Conservation (phyloP, 2,329 filamentous ascomycete genomes). For the Aureobasidium sp. region DNA sequence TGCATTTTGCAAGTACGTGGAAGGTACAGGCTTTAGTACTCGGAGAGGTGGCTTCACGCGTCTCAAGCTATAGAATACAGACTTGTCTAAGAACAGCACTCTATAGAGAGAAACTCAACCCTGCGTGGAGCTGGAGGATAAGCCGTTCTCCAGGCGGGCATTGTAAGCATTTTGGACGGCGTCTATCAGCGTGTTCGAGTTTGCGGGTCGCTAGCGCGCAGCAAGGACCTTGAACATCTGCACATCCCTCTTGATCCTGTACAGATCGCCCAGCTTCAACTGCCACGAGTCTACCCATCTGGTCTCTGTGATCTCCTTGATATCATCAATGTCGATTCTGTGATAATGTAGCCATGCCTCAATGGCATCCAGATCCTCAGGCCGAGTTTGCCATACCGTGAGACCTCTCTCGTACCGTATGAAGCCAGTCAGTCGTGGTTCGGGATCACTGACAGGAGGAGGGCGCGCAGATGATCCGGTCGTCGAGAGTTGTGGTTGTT, state of each 20-base stretch:
- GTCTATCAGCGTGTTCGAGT: neutral
- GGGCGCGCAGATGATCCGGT: neutral
- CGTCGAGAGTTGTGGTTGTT: neutral
- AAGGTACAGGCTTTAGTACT: no score
- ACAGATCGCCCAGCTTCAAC: conserved; percentile 2
- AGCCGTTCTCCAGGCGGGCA: no score
- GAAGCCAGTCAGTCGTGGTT: neutral
- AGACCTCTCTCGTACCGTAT: neutral
- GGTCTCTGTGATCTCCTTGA: neutral
- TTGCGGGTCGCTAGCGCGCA: neutral
- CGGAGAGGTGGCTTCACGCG: no score
- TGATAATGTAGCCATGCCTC: conserved; percentile 7
- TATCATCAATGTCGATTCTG: conserved; percentile 1
- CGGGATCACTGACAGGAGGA: neutral
- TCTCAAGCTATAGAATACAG: no score
- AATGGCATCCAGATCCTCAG: conserved; percentile 6
- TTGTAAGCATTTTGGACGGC: no score
- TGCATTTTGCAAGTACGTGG: no score
- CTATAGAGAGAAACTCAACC: no score
- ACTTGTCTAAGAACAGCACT: no score
- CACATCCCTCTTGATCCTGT: conserved; percentile 4
- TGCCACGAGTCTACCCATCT: conserved; percentile 4
- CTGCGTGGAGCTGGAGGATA: no score
- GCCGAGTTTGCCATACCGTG: neutral
- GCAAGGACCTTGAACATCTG: neutral